These are phyloP conservation scores for Neoboletus magnificus DNA, from an alignment of 768 basidiomycete genomes.

Conservation along the genomic window DNA sequence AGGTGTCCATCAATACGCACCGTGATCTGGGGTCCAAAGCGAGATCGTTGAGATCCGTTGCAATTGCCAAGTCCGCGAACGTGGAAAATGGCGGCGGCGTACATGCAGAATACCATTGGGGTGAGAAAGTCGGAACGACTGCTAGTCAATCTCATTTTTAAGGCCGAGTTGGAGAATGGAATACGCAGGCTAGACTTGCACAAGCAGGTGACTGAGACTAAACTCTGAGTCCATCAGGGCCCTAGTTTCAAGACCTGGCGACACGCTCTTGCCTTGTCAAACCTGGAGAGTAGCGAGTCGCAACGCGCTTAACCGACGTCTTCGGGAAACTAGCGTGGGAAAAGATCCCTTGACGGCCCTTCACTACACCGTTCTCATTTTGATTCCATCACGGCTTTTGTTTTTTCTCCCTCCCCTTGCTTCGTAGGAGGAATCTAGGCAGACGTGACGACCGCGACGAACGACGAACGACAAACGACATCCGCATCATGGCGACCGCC, in stretches of 20 bases:
- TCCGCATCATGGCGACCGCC: constrained; percentile 14
- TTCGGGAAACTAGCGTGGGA: constrained; percentile 24
- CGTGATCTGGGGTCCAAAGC: neutral
- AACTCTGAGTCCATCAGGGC: neutral
- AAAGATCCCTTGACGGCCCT: constrained; percentile 12
- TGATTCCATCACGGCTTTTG: constrained; percentile 9
- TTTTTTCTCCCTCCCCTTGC: constrained; percentile 21
- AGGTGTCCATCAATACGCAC: neutral
- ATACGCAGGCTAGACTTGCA: neutral
- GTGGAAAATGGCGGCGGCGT: neutral
- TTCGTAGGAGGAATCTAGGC: constrained; percentile 9
- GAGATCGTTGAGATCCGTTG: neutral
- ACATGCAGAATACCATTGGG: neutral
- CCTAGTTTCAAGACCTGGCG: neutral
- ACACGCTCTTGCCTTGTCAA: constrained; percentile 8
- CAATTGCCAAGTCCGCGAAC: neutral
- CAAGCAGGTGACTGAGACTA: constrained; percentile 1
- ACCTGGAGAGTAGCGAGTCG: neutral
- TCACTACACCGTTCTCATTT: constrained; percentile 9
- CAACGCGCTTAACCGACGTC: constrained; percentile 15
- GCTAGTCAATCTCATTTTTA: neutral
- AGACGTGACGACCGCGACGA: constrained; percentile 15
- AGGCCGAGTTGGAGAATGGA: neutral
- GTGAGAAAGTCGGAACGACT: neutral
- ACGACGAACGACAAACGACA: neutral